Conservation (phyloP, 805 yeast genomes). For the Saccharomycopsis malanga region DNA sequence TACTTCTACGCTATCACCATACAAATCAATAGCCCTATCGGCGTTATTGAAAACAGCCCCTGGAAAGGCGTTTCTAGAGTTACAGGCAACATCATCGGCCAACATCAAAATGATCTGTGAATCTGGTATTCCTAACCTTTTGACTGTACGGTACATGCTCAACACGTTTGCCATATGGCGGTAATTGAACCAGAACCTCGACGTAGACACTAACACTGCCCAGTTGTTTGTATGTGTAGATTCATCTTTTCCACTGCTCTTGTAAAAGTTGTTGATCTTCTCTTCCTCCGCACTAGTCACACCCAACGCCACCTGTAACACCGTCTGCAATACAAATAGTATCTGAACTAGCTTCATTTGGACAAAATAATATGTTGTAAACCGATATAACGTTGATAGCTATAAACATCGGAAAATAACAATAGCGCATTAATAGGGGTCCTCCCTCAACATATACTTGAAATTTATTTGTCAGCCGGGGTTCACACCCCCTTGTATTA, state of each 20-base stretch:
- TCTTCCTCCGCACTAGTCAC: neutral
- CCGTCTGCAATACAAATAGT: neutral
- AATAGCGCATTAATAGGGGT: too few species aligned
- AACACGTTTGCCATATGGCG: slow-evolving; percentile 96
- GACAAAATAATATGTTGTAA: too few species aligned
- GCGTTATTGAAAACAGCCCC: slow-evolving; percentile 93
- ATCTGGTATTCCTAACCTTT: slow-evolving; percentile 94
- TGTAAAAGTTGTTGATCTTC: neutral
- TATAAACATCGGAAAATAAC: too few species aligned
- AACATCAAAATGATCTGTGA: slow-evolving; percentile 94
- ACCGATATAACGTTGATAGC: too few species aligned
- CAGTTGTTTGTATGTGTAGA: slow-evolving; percentile 56
- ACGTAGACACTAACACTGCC: slow-evolving; percentile 91
- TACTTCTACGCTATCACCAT: slow-evolving; percentile 92
- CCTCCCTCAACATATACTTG: too few species aligned
- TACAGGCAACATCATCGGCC: slow-evolving; percentile 95
- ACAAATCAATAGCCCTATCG: slow-evolving; percentile 84
- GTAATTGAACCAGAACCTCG: slow-evolving; percentile 97
- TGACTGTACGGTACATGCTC: slow-evolving; percentile 92
- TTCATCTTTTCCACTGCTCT: neutral
- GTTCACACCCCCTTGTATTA: too few species aligned
- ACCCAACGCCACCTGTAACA: neutral
- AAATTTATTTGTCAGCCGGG: too few species aligned
- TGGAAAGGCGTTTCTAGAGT: slow-evolving; percentile 91
- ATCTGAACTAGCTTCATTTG: neutral